phyloP scores from a whole-genome alignment of 2,329 filamentous ascomycete species.

The Seiridium cupressi region DNA sequence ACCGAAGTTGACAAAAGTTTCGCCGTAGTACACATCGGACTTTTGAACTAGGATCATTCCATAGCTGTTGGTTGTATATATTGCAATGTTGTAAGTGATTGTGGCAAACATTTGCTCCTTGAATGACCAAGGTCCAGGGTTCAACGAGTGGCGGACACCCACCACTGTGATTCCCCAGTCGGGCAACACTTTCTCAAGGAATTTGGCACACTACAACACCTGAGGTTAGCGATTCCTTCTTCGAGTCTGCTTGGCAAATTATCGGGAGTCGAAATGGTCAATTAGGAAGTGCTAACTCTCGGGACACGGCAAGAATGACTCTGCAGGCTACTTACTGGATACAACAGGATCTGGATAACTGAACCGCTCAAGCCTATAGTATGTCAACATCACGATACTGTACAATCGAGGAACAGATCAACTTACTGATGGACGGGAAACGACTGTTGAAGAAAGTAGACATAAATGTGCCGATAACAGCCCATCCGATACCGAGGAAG shows the following conservation, averaged over 20 bases:
- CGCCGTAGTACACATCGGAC: constrained; percentile 29
- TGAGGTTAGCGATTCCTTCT: no score
- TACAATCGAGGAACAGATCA: not conserved
- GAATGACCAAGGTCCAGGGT: constrained; percentile 39
- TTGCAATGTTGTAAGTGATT: constrained; percentile 34
- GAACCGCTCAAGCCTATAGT: constrained; percentile 8
- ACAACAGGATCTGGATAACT: constrained; percentile 45
- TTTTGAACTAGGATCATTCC: constrained; percentile 23
- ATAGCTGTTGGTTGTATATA: constrained; percentile 23
- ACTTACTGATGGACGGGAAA: constrained; percentile 6
- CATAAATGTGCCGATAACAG: constrained; percentile 4
- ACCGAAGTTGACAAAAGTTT: constrained; percentile 23
- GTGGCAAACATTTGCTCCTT: constrained; percentile 43
- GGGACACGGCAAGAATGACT: no score
- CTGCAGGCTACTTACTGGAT: constrained; percentile 23
- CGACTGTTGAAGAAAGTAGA: constrained; percentile 8
- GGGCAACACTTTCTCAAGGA: constrained; percentile 40
- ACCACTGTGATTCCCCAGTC: constrained; percentile 42
- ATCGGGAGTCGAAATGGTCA: no score
- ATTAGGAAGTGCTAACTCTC: no score
- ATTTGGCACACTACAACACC: constrained; percentile 31
- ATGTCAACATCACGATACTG: not conserved
- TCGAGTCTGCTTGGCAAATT: no score
- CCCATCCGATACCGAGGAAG: constrained; percentile 7
- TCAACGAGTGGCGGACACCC: constrained; percentile 35